Evolutionary conservation across 345 rosid genomes (phyloP), one percentile per base, ranked within the genome.

Genomic region (Salix purpurea): DNA sequence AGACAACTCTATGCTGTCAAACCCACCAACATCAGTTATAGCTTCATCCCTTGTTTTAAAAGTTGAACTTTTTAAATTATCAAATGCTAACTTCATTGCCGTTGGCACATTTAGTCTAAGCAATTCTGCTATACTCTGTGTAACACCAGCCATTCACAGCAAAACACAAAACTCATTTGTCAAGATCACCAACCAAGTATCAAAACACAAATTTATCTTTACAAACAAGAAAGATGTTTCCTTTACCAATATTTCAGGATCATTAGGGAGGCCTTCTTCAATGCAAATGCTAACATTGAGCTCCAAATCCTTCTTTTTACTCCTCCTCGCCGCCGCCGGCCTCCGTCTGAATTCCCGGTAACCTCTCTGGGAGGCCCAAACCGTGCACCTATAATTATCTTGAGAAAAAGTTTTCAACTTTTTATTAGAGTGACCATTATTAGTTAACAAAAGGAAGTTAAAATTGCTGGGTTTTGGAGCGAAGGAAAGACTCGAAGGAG

Each of bases 251-350:
- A 96, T 81, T 87, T 96, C 97, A 10, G 91, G 83, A 78, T 96
- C 99, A 72, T 93, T 87, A 70, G 98, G 99, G 60, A 96, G 83
- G 74, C 80, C 88, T 44, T 93, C 98, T 44, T 96, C 98, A 76
- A 93, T 86, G 77, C 95, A 90, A 82, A 96, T 93, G 70, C 90
- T 83, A 73, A 90, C 99, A 52, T 67, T 83, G 84, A 96, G 97
- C 87, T 93, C 90, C 75, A 93, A 71, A 70, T 87, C 91, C 78
- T 79, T 89, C 69, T 83, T 85, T 70, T 84, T 90, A 65, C 77
- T 86, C 88, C 83, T 91, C 15, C 76, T 83, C 9, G 77, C n/a
- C 5, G 66, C 60, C 30, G 26, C 44, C n/a, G 40, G 60, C 65
- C 84, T 81, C 79, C 86, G 83, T 74, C 91, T 86, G 83, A 84